A percentile compares a stretch with the other conserved stretches of the same genome.
phyloP scores from a whole-genome alignment of 2,329 filamentous ascomycete species.

The Phialophora macrospora region DNA sequence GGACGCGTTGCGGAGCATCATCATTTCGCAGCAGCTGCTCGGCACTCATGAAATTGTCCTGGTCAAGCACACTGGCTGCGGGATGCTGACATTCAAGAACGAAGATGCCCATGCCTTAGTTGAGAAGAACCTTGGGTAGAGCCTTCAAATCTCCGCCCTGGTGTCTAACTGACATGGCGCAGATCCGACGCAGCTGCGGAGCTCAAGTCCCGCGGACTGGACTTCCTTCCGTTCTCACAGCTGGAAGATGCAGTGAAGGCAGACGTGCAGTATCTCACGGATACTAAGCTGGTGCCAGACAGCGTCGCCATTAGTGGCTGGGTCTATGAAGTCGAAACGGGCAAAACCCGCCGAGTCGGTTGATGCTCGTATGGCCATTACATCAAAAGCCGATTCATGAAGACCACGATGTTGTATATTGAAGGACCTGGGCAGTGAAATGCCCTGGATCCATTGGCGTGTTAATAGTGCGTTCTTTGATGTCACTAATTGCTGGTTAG shows the following conservation, averaged over 20 bases:
- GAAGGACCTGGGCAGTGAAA: background rate
- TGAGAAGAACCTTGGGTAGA: slow-evolving; percentile 61
- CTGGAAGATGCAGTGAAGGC: slow-evolving; percentile 67
- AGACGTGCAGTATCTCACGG: slow-evolving; percentile 68
- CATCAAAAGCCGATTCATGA: background rate
- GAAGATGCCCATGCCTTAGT: slow-evolving; percentile 61
- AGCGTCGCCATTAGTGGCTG: slow-evolving; percentile 70
- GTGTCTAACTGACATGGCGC: background rate
- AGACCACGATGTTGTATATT: background rate
- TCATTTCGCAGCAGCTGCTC: slow-evolving; percentile 79
- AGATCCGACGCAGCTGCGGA: slow-evolving; percentile 37
- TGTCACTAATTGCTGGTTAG: background rate
- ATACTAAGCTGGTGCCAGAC: slow-evolving; percentile 63
- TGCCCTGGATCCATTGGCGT: background rate
- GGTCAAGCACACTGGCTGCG: slow-evolving; percentile 75
- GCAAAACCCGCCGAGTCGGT: slow-evolving; percentile 60
- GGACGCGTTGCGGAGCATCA: slow-evolving; percentile 73
- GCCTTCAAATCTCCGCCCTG: background rate
- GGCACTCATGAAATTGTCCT: slow-evolving; percentile 76
- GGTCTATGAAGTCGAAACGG: slow-evolving; percentile 78
- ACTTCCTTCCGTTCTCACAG: slow-evolving; percentile 70
- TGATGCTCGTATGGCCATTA: slow-evolving; percentile 34
- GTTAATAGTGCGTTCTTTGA: background rate
- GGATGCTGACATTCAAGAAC: slow-evolving; percentile 72
- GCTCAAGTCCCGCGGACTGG: slow-evolving; percentile 46